phyloP scores from a whole-genome alignment of 192 early-diverging fungal genomes.

The Backusella psychrophila region DNA sequence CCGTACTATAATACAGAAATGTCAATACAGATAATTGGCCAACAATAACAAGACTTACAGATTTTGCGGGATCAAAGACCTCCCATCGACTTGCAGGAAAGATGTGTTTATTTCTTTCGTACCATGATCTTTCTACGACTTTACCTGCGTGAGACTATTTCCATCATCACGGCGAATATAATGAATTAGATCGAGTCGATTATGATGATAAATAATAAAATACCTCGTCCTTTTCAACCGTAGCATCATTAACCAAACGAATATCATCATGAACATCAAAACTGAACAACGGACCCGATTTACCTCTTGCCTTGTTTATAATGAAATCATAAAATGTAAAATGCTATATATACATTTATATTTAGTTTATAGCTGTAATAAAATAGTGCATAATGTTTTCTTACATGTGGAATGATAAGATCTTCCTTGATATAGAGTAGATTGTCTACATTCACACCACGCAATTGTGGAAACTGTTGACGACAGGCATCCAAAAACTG shows the following conservation, averaged over 20 bases:
- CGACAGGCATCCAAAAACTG: slow-evolving; percentile 84
- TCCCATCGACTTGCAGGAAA: slow-evolving; percentile 95
- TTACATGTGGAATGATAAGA: slow-evolving; percentile 91
- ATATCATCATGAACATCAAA: slow-evolving; percentile 96
- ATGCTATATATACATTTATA: slow-evolving; percentile 36
- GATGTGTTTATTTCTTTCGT: slow-evolving; percentile 93
- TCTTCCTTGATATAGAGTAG: slow-evolving; percentile 94
- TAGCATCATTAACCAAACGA: slow-evolving; percentile 77
- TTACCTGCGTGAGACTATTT: slow-evolving; percentile 88
- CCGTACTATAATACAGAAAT: slow-evolving; percentile 41
- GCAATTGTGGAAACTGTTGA: slow-evolving; percentile 79
- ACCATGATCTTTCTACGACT: slow-evolving; percentile 87
- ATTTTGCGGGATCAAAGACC: slow-evolving; percentile 82
- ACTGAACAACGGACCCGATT: slow-evolving; percentile 90
- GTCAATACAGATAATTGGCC: not conserved
- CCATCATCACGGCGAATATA: too few relatives aligned
- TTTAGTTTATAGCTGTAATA: not conserved
- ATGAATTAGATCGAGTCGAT: too few relatives aligned
- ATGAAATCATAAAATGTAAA: slow-evolving; percentile 95
- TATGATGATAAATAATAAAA: not conserved
- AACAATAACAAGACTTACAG: slow-evolving; percentile 32
- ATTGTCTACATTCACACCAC: slow-evolving; percentile 78
- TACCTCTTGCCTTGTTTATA: slow-evolving; percentile 92
- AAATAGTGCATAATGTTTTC: not conserved
- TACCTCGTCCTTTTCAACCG: slow-evolving; percentile 86